phyloP scores from a whole-genome alignment of 2,329 filamentous ascomycete genomes.

The Daldinia sp. region DNA sequence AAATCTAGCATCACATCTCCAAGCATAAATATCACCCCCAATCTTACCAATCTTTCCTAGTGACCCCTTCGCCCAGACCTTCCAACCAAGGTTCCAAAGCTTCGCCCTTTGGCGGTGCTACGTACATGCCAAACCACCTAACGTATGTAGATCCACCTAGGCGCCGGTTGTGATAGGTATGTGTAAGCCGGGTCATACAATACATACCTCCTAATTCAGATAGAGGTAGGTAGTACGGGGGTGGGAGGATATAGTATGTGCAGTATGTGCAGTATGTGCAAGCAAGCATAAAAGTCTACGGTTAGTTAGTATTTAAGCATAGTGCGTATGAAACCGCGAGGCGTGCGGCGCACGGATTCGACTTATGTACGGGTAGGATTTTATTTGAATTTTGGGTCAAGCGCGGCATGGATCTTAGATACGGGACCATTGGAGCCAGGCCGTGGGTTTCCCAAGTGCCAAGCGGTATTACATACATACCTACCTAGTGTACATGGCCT shows the following conservation, averaged over 20 bases:
- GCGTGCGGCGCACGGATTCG: slow-evolving; percentile 4
- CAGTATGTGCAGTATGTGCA: too few relatives aligned
- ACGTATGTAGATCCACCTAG: background rate
- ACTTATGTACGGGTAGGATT: background rate
- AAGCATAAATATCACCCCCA: background rate
- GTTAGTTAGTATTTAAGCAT: too few relatives aligned
- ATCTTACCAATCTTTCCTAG: background rate
- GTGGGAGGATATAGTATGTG: too few relatives aligned
- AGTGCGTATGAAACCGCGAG: background rate
- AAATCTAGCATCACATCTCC: too few relatives aligned
- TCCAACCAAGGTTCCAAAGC: background rate
- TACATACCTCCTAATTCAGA: too few relatives aligned
- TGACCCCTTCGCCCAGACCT: background rate
- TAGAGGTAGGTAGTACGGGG: too few relatives aligned
- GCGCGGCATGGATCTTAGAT: slow-evolving; percentile 9
- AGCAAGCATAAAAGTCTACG: too few relatives aligned
- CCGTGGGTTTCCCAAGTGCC: background rate
- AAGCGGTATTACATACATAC: background rate
- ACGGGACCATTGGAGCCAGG: slow-evolving; percentile 1
- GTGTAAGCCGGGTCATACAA: too few relatives aligned
- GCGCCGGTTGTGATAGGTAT: background rate
- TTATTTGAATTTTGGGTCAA: slow-evolving; percentile 3
- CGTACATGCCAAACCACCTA: background rate
- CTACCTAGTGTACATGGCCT: too few relatives aligned
- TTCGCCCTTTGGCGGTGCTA: background rate